Percentiles rank a stretch among this genome's conserved stretches.
phyloP scores from a whole-genome alignment of 1,284 basidiomycete genomes.

The Acaromyces ingoldii region DNA sequence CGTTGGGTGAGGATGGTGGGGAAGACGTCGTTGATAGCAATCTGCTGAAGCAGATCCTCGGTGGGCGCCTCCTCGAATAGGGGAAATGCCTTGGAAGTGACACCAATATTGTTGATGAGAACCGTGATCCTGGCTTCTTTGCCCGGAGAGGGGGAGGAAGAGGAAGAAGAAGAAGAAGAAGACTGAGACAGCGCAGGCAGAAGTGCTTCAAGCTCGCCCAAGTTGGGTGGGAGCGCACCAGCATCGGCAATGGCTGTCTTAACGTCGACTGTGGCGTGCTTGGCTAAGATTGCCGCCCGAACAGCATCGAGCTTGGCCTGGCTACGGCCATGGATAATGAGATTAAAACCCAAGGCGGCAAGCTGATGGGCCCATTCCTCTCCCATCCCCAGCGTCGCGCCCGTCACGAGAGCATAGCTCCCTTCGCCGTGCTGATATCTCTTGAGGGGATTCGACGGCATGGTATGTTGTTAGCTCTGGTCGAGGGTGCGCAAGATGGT shows the following conservation, averaged over 20 bases:
- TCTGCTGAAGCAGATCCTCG: conserved; percentile 5
- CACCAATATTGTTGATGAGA: conserved; percentile 14
- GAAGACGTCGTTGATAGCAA: conserved; percentile 11
- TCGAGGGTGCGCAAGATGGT: no score
- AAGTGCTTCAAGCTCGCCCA: conserved; percentile 2
- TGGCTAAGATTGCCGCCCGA: background rate
- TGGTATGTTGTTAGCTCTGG: background rate
- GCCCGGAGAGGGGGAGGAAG: no score
- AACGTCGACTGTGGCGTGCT: conserved; percentile 2
- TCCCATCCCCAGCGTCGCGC: conserved; percentile 15
- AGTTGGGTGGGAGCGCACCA: conserved; percentile 2
- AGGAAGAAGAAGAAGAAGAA: no score
- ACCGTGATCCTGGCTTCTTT: conserved; percentile 8
- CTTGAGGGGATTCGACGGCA: background rate
- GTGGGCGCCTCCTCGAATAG: conserved; percentile 8
- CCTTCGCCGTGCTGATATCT: conserved; percentile 2
- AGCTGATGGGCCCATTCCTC: conserved; percentile 15
- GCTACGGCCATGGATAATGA: conserved; percentile 14
- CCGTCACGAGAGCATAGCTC: conserved; percentile 7
- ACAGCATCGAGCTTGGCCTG: conserved; percentile 9
- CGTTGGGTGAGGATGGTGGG: conserved; percentile 7
- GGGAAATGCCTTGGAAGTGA: conserved; percentile 6
- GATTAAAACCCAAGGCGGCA: conserved; percentile 13
- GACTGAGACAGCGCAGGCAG: background rate
- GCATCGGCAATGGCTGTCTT: conserved; percentile 8